Base-by-base conservation (phyloP, 2,329 filamentous ascomycete genomes). In the Ceratocystis eucalypticola region DNA sequence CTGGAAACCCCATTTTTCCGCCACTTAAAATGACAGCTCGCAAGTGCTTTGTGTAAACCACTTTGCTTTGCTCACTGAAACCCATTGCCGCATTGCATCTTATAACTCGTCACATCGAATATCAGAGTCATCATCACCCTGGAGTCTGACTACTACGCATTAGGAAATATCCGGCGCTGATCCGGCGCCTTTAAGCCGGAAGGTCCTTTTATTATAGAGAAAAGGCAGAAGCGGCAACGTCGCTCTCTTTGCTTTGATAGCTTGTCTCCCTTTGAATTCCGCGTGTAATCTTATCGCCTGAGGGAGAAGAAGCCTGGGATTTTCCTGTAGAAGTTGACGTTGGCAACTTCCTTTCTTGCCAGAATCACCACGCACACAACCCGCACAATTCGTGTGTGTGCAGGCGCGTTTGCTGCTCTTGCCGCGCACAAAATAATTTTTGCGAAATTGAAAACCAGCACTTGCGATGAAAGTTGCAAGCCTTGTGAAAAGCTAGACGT, bases 11-110 rank as follows among this genome's bases (percentile, higher is more conserved):
- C 17, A 17, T 57, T 57, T 57, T 57, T 30, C 22, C 53, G 53
- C 53, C 53, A 57, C 53, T 57, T 5, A 30, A 57, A 57, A 57
- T 30, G 53, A 57, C 53, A 57, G 53, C 53, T 57, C 28, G 22
- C 46, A 8, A 30, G 20, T 17, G 17, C 15, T 33, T 33, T 17
- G 22, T 57, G 53, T 57, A 57, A 57, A 28, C 22, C 12, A 28
- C 6, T 57, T 28, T 41, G 37, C 37, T 41, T 15, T 41, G 10
- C 53, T 57, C 53, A 33, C 53, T 20, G 22, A 57, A 57, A 57
- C 30, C 53, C 15, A n/a, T 41, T 41, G 37, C 37, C 10, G 37
- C 53, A 28, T 17, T 22, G 53, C 53, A n/a, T 57, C 28, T 57
- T 30, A 57, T 57, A 15, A 7, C 53, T 57, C 25, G 30, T 57